These are phyloP conservation scores for Rhizophagus clarus DNA, from an alignment of 192 early-diverging fungal genomes.

Conservation along the genomic window DNA sequence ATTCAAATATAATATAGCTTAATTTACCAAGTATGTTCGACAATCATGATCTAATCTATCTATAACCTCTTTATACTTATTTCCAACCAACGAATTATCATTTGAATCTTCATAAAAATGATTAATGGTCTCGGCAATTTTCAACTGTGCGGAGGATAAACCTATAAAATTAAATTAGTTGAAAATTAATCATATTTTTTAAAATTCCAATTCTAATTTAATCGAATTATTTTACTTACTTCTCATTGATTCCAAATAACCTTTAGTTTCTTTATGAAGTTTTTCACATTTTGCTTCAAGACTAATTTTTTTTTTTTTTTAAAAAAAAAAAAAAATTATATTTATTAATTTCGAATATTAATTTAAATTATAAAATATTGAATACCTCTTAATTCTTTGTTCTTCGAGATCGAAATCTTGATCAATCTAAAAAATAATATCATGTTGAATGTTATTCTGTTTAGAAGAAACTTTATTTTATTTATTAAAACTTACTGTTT, in stretches of 20 bases:
- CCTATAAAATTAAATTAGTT: slow-evolving; percentile 40
- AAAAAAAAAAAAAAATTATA: neutral
- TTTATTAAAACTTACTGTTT: slow-evolving; percentile 50
- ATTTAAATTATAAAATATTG: neutral
- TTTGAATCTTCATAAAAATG: slow-evolving; percentile 85
- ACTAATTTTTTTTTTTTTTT: no score
- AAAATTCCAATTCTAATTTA: no score
- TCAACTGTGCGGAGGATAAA: slow-evolving; percentile 83
- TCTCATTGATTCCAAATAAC: slow-evolving; percentile 84
- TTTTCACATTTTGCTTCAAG: slow-evolving; percentile 82
- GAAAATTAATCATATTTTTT: neutral
- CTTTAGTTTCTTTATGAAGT: slow-evolving; percentile 89
- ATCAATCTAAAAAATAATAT: slow-evolving; percentile 49
- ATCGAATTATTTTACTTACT: slow-evolving; percentile 48
- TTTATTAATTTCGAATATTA: neutral
- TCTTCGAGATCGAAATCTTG: slow-evolving; percentile 85
- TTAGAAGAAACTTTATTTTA: neutral
- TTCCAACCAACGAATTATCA: slow-evolving; percentile 71
- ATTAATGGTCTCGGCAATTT: slow-evolving; percentile 86
- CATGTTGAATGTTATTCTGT: neutral
- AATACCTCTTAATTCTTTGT: slow-evolving; percentile 65
- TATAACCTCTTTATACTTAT: slow-evolving; percentile 84
- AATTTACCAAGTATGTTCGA: slow-evolving; percentile 73
- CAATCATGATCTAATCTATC: slow-evolving; percentile 79
- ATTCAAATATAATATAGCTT: no score